These are phyloP conservation scores for Candida fluviatilis DNA, from an alignment of 805 yeast genomes.

Conservation along the genomic window DNA sequence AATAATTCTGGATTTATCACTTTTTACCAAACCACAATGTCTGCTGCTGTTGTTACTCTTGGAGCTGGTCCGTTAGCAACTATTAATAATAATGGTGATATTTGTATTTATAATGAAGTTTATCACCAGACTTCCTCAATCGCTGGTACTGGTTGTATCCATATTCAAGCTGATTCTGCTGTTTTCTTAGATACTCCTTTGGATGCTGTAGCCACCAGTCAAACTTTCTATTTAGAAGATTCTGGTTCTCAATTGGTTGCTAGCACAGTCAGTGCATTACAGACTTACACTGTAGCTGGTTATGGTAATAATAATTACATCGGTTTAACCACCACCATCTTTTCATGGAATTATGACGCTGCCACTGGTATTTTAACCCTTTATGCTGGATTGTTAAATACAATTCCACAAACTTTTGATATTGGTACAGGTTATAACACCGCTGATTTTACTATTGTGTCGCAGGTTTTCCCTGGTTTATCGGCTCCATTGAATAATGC, in stretches of 20 bases:
- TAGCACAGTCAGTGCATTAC: constrained; percentile 11
- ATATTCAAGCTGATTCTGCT: constrained; percentile 14
- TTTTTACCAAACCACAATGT: constrained; percentile 11
- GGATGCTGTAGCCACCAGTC: constrained; percentile 12
- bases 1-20: constrained; percentile 16
- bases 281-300: constrained; percentile 19
- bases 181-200: constrained; percentile 11
- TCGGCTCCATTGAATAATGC: constrained; percentile 17
- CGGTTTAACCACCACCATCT: constrained; percentile 10
- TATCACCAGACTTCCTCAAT: constrained; percentile 19
- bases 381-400: constrained; percentile 4
- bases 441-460: constrained; percentile 10
- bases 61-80: constrained; percentile 12
- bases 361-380: constrained; percentile 20
- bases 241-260: constrained; percentile 14
- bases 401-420: constrained; percentile 10
- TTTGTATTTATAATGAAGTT: constrained; percentile 21
- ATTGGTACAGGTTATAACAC: constrained; percentile 22
- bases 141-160: constrained; percentile 23
- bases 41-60: constrained; percentile 11
- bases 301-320: constrained; percentile 22
- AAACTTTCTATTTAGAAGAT: constrained; percentile 16
- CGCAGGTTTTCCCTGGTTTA: constrained; percentile 16
- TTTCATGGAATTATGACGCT: constrained; percentile 8
- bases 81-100: constrained; percentile 22